phyloP scores from a whole-genome alignment of 2,329 filamentous ascomycete species.

The Trichoderma semiorbis region DNA sequence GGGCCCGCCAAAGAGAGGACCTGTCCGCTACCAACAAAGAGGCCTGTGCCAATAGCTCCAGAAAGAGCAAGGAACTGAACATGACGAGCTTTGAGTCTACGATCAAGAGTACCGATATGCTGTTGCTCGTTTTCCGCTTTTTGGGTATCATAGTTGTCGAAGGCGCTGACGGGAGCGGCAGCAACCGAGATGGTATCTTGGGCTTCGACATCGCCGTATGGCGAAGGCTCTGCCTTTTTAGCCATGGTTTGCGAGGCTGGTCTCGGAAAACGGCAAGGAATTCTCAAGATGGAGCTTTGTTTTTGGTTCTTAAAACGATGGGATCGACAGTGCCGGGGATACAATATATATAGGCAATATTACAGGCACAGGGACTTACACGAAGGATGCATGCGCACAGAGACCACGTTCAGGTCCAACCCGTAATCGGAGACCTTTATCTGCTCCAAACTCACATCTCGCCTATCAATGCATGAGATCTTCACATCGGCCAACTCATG shows the following conservation, averaged over 20 bases:
- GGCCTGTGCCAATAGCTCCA: constrained; percentile 42
- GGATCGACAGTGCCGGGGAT: neutral
- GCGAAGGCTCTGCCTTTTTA: neutral
- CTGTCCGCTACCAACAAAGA: constrained; percentile 44
- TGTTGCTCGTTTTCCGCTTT: constrained; percentile 24
- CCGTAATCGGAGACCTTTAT: neutral
- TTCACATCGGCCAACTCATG: constrained; percentile 8
- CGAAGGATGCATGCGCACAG: neutral
- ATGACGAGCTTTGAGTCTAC: constrained; percentile 39
- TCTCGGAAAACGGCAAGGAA: neutral
- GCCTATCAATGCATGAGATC: neutral
- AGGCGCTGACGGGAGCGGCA: neutral
- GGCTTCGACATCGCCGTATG: constrained; percentile 9
- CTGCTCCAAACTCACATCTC: neutral
- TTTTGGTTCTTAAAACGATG: too few relatives aligned
- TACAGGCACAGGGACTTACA: neutral
- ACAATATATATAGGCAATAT: neutral
- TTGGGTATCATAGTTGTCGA: neutral
- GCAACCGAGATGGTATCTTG: constrained; percentile 11
- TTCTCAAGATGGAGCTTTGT: neutral
- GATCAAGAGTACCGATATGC: constrained; percentile 35
- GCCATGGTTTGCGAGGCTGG: neutral
- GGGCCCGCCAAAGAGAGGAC: constrained; percentile 42
- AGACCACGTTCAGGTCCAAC: neutral
- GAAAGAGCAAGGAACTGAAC: constrained; percentile 42